Evolutionary conservation across 1,284 basidiomycete genomes (phyloP), one percentile per base, ranked within the genome.

Genomic region (Ganoderma sinense): DNA sequence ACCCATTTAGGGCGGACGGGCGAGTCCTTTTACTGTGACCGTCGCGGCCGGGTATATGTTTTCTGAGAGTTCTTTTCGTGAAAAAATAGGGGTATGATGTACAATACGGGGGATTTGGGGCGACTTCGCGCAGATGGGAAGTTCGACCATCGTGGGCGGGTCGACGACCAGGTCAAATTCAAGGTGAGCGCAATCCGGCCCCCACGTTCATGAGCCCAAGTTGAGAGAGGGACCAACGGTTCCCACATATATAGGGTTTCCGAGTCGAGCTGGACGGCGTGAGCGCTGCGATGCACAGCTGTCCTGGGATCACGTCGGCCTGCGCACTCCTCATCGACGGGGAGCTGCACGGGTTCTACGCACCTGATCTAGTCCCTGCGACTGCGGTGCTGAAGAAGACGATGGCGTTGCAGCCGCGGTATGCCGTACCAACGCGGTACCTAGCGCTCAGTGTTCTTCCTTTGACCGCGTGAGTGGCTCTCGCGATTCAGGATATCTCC

Each of bases 251-350:
- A 14, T 56, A 86, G 84, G 87, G 87, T 2, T 88, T 88, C 78
- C 84, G 86, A 26, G 86, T 88, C 23, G 87, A 88, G 73, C 81
- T 88, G 8, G 86, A 87, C 70, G 87, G 87, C 23, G 86, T 88
- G 23, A 80, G 84, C 6, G 82, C 82, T 20, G 84, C 86, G 2
- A 85, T 71, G 64, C 41, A 41, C 3, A 8, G 53, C 5, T 62
- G 79, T 69, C 74, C 78, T 41, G 81, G 79, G 10, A 82, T 87
- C 59, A 81, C 79, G 64, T 78, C 86, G 29, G 79, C 82, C 16
- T 85, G 85, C 10, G 66, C 69, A n/a, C 76, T 88, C n/a, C 80
- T 88, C 33, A 81, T 88, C 39, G 83, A 84, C 43, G 80, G 77
- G 13, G 82, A 84, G 69, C 80, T 88, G 2, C 86, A 84, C 82